Evolutionary conservation across 2,329 filamentous ascomycete species (phyloP).

Genomic region (Aspergillus unguis): DNA sequence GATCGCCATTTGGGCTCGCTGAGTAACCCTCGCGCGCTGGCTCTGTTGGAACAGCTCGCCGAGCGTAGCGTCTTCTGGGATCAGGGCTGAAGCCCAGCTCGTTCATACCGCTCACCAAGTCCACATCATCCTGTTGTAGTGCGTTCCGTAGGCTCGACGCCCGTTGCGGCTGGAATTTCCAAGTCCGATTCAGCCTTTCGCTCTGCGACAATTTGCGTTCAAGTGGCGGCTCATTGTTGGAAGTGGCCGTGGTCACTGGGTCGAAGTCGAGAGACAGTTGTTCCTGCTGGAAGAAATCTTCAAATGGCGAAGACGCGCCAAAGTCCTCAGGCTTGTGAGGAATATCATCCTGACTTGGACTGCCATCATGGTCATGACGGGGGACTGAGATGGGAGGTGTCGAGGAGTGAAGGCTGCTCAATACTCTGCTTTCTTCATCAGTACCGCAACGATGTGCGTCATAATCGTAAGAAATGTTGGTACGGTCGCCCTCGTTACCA

Average conservation of each 20-base stretch:
- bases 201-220: slow-evolving; percentile 39
- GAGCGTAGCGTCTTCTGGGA: slow-evolving; percentile 21
- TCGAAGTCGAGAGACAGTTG: slow-evolving; percentile 44
- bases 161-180: slow-evolving; percentile 30
- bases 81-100: slow-evolving; percentile 20
- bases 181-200: slow-evolving; percentile 23
- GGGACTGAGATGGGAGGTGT: slow-evolving; percentile 48
- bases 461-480: slow-evolving; percentile 34
- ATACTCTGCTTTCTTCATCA: slow-evolving; percentile 39
- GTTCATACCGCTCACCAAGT: slow-evolving; percentile 16
- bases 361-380: slow-evolving; percentile 35
- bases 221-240: slow-evolving; percentile 36
- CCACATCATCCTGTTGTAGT: slow-evolving; percentile 36
- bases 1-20: slow-evolving; percentile 28
- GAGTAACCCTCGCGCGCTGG: slow-evolving; percentile 22
- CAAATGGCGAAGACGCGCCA: slow-evolving; percentile 39
- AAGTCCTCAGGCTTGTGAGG: slow-evolving; percentile 38
- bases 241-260: slow-evolving; percentile 40
- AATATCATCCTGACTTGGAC: slow-evolving; percentile 25
- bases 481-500: slow-evolving; percentile 39
- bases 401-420: slow-evolving; percentile 40
- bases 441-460: slow-evolving; percentile 33
- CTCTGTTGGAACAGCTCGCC: slow-evolving; percentile 28
- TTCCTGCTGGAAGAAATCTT: slow-evolving; percentile 40
- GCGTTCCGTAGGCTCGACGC: slow-evolving; percentile 36